A percentile compares a stretch with the other conserved stretches of the same genome.
Evolutionary conservation across 768 basidiomycete genomes (phyloP).

Genomic region (Calocybe cyanea): DNA sequence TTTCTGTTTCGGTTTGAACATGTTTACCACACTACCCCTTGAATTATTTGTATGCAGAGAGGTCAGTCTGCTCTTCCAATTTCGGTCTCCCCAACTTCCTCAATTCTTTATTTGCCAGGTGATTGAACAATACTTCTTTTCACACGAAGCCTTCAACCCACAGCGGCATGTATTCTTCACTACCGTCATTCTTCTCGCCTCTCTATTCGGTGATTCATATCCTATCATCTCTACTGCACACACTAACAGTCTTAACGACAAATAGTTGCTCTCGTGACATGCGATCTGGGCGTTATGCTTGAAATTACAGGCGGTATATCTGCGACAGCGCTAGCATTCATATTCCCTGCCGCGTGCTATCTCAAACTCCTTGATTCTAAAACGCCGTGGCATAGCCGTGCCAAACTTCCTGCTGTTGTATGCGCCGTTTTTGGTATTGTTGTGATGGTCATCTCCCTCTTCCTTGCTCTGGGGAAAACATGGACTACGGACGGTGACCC

Average conservation of each 20-base stretch:
- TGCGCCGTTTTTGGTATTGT: conserved; percentile 73
- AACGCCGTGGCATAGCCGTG: conserved; percentile 61
- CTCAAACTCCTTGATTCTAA: conserved; percentile 61
- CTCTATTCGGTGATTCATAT: conserved; percentile 68
- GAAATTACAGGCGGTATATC: conserved; percentile 98
- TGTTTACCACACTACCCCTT: conserved; percentile 96
- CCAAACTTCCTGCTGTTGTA: conserved; percentile 69
- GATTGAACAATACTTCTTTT: conserved; percentile 94
- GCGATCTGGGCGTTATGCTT: conserved; percentile 96
- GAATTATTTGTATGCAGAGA: conserved; percentile 98
- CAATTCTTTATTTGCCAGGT: conserved; percentile 47
- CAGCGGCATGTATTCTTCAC: conserved; percentile 91
- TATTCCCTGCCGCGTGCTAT: conserved; percentile 88
- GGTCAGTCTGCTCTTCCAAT: conserved; percentile 32
- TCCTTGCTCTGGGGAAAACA: conserved; percentile 71
- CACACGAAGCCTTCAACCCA: conserved; percentile 75
- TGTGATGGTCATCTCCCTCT: conserved; percentile 76
- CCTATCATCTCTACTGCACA: background rate
- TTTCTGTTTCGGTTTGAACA: conserved; percentile 91
- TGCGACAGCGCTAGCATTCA: conserved; percentile 88
- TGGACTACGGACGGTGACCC: conserved; percentile 71
- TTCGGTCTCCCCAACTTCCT: background rate
- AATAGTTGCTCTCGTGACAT: conserved; percentile 85
- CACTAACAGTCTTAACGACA: conserved; percentile 4
- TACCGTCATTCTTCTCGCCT: conserved; percentile 71